Conservation (phyloP, 225 moss, liverwort and hornwort species). For the Lunularia cruciata region DNA sequence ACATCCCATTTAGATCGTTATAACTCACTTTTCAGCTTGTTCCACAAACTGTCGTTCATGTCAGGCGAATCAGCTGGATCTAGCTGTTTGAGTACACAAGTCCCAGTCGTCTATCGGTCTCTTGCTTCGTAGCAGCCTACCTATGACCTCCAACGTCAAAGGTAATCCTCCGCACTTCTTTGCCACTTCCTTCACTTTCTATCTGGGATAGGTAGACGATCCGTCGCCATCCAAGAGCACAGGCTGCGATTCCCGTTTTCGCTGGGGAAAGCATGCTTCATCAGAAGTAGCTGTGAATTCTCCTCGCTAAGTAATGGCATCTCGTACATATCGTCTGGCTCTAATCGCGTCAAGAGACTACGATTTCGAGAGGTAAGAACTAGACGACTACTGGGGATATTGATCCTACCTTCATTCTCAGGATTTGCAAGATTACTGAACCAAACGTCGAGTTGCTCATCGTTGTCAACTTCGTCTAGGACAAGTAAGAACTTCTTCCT, state of each 20-base stretch:
- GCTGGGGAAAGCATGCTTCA: not conserved
- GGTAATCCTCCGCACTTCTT: not conserved
- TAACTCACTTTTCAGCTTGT: not conserved
- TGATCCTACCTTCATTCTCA: not conserved
- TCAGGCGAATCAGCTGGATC: not conserved
- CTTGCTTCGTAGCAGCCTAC: not conserved
- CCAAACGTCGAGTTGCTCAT: not conserved
- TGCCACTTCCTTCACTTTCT: not conserved
- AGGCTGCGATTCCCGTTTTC: too few species aligned
- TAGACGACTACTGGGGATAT: not conserved
- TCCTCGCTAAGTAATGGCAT: not conserved
- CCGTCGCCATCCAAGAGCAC: too few species aligned
- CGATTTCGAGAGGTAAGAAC: not conserved
- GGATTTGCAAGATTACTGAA: not conserved
- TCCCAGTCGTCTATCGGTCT: not conserved
- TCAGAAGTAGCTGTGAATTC: not conserved
- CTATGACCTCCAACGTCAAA: not conserved
- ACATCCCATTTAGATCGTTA: not conserved
- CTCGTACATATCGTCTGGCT: not conserved
- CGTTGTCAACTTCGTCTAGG: not conserved
- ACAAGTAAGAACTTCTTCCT: not conserved
- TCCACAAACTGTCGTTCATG: not conserved
- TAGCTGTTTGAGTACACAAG: not conserved
- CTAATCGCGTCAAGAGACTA: not conserved
- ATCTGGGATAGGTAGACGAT: too few species aligned